Conservation (phyloP, 306 rosid species). For the Hippophae gyantsensis region DNA sequence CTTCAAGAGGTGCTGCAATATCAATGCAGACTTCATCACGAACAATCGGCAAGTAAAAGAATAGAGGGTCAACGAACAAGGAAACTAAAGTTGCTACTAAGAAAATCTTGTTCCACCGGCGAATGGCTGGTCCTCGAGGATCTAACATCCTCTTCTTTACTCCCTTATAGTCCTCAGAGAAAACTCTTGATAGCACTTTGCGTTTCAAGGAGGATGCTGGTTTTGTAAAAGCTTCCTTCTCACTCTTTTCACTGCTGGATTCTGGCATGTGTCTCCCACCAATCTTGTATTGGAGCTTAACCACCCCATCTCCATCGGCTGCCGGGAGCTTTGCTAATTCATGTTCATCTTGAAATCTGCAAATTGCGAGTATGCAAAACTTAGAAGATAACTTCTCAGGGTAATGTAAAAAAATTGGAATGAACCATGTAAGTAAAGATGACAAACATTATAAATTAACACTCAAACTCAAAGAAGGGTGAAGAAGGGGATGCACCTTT, state of each 20-base stretch:
- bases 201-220: conserved; percentile 23
- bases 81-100: conserved; percentile 34
- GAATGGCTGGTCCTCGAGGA: conserved; percentile 31
- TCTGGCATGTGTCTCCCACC: conserved; percentile 25
- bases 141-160: conserved; percentile 35
- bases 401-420: background rate
- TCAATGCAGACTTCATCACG: conserved; percentile 26
- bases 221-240: conserved; percentile 14
- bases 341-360: conserved; percentile 32
- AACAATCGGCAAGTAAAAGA: conserved; percentile 42
- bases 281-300: conserved; percentile 26
- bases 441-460: background rate
- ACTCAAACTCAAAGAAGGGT: background rate
- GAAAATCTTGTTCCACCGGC: conserved; percentile 42
- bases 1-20: conserved; percentile 30
- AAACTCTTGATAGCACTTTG: conserved; percentile 42
- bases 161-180: conserved; percentile 44
- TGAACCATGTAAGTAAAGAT: background rate
- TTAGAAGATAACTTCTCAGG: background rate
- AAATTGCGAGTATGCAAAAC: conserved; percentile 2
- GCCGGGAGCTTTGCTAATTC: conserved; percentile 20
- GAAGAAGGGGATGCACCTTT: conserved; percentile 35
- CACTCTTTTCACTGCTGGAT: conserved; percentile 6
- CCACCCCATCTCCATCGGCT: conserved; percentile 19
- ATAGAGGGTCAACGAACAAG: conserved; percentile 46